These are phyloP conservation scores for Trichopus zeylanicus DNA, from an alignment of 116 monocot species.

Conservation along the genomic window DNA sequence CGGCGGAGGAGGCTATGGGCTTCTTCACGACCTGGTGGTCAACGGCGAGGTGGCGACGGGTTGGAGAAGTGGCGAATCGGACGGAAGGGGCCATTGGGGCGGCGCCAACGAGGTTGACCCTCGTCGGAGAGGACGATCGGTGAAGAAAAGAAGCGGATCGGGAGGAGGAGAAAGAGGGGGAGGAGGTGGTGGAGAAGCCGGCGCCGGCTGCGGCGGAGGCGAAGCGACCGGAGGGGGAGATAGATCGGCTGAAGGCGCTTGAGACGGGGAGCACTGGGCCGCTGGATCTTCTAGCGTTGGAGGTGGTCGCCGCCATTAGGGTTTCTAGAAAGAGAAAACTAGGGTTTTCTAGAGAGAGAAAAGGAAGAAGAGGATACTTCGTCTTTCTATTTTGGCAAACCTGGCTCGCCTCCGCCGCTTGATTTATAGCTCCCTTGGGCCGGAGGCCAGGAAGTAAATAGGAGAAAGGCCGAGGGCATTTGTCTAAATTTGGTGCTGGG, in stretches of 20 bases:
- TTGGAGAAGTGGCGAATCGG: conserved; percentile 28
- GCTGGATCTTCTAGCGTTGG: conserved; percentile 18
- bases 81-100: conserved; percentile 13
- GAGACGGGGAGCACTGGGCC: conserved; percentile 17
- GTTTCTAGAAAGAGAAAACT: neutral
- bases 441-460: neutral
- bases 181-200: conserved; percentile 4
- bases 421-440: conserved; percentile 29
- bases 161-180: conserved; percentile 9
- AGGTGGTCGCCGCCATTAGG: conserved; percentile 21
- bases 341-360: conserved; percentile 5
- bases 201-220: neutral
- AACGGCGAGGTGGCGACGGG: conserved; percentile 20
- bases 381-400: conserved; percentile 46
- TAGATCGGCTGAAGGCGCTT: conserved; percentile 15
- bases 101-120: conserved; percentile 44
- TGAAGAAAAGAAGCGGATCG: conserved; percentile 11
- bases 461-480: neutral
- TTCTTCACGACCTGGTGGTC: conserved; percentile 15
- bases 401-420: conserved; percentile 10
- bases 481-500: neutral
- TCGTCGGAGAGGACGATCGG: conserved; percentile 46
- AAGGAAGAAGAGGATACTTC: neutral
- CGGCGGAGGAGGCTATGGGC: conserved; percentile 1
- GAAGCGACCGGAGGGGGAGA: conserved; percentile 22